Percentiles rank a stretch among this genome's conserved stretches.
These are phyloP conservation scores for Termitomyces heimii DNA, from an alignment of 768 basidiomycete genomes.

Conservation along the genomic window DNA sequence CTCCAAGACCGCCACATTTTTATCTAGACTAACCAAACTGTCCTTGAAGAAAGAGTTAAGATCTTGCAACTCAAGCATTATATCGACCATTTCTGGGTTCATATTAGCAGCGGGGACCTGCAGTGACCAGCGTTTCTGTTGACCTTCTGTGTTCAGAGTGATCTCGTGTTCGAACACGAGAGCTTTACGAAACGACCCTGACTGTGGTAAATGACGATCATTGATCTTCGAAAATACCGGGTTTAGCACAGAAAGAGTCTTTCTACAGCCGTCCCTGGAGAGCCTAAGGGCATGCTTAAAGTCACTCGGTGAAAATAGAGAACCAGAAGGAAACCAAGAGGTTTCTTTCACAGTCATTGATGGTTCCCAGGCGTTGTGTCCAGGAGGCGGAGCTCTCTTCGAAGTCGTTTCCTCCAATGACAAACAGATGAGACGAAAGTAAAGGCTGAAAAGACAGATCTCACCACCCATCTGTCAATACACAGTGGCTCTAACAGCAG, in stretches of 20 bases:
- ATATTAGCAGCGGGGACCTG: conserved; percentile 26
- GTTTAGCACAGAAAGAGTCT: not conserved
- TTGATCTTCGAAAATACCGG: not conserved
- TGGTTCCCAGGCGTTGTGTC: conserved; percentile 10
- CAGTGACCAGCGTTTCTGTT: conserved; percentile 24
- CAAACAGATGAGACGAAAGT: not conserved
- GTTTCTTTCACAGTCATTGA: not conserved
- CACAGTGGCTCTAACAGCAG: conserved; percentile 9
- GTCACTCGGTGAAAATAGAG: conserved; percentile 7
- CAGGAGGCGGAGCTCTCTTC: conserved; percentile 6
- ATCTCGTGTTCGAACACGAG: conserved; percentile 31
- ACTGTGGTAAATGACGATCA: conserved; percentile 1
- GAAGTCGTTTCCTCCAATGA: conserved; percentile 4
- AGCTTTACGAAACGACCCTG: conserved; percentile 19
- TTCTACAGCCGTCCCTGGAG: conserved; percentile 1
- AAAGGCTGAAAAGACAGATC: not conserved
- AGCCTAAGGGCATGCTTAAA: conserved; percentile 6
- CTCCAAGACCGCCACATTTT: conserved; percentile 7
- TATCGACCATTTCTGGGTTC: conserved; percentile 33
- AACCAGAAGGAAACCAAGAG: conserved; percentile 12
- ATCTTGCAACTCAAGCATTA: conserved; percentile 33
- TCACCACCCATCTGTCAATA: conserved; percentile 13
- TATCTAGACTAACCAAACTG: conserved; percentile 15
- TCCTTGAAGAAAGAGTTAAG: conserved; percentile 34
- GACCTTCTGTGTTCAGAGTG: conserved; percentile 21